phyloP scores from a whole-genome alignment of 306 rosid species.

The Castanea crenata region DNA sequence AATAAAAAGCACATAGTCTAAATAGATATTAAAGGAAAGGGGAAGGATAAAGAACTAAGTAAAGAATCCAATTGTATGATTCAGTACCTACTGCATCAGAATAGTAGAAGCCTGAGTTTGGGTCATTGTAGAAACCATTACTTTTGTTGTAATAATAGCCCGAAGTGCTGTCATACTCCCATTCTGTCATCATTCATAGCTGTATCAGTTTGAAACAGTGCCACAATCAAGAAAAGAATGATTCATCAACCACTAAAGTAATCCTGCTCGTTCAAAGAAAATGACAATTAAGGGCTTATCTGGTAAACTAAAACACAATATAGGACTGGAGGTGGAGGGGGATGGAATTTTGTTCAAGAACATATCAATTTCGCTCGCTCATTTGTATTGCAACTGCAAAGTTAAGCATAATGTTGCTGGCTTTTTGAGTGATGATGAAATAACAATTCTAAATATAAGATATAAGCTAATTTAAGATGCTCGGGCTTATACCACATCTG shows the following conservation, averaged over 20 bases:
- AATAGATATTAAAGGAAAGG: background rate
- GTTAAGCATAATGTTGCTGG: background rate
- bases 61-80: background rate
- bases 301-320: background rate
- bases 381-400: background rate
- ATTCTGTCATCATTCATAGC: slow-evolving; percentile 62
- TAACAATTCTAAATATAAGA: background rate
- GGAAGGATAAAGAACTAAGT: background rate
- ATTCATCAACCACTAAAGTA: slow-evolving; percentile 7
- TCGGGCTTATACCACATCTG: background rate
- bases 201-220: slow-evolving; percentile 40
- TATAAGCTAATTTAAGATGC: background rate
- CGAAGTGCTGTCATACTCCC: slow-evolving; percentile 75
- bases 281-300: background rate
- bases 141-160: slow-evolving; percentile 82
- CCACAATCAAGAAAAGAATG: slow-evolving; percentile 24
- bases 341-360: background rate
- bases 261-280: background rate
- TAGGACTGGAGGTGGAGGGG: too few relatives aligned
- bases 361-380: background rate
- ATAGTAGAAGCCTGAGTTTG: slow-evolving; percentile 87
- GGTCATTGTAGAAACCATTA: slow-evolving; percentile 79
- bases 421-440: background rate
- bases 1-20: slow-evolving; percentile 3
- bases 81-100: slow-evolving; percentile 75